Base-by-base conservation (phyloP, 192 early-diverging fungal genomes). In the Thamnidium elegans region DNA sequence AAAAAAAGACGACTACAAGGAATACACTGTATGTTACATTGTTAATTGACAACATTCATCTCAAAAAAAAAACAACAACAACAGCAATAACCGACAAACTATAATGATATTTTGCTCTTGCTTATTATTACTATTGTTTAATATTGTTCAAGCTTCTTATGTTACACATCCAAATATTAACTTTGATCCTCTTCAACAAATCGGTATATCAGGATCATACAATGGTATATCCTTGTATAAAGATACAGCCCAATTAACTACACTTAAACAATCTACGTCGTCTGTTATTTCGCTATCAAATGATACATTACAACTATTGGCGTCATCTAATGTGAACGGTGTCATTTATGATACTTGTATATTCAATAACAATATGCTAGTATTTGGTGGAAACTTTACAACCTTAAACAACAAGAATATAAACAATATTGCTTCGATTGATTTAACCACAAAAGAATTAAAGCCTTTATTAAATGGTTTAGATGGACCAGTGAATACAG, bases 311-410 rank as follows among this genome's bases (percentile, higher is more conserved):
- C 31, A 65, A 19, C 3, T 68, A 6, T 34, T 73, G 7, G 50
- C 66, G 3, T 63, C 71, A 3, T 36, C 68, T 0, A 58, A 39
- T 3, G 34, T 59, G 3, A 65, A 68, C n/a, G 69, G 66, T 7
- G 46, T 56, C 7, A 68, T 76, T 21, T 63, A 65, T n/a, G 46
- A 62, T 1, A 30, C 62, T 2, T 76, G 74, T 30, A 15, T 50
- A 3, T 32, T 70, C 0, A 31, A 20, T 20, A 46, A 53, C 31
- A 52, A 55, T 17, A 53, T 55, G n/a, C 36, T 76, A 9, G 71
- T 71, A 45, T 59, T 76, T 19, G 74, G 32, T 15, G 74, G 74
- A 19, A 60, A 67, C 19, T 76, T 76, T 39, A 53, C 65, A 13
- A 46, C 31, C 1, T 42, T 61, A 4, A 63, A 58, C n/a, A 36